Evolutionary conservation across 352 stramenopile species (phyloP).

Genomic region (Phytopythium chamaehyphon): DNA sequence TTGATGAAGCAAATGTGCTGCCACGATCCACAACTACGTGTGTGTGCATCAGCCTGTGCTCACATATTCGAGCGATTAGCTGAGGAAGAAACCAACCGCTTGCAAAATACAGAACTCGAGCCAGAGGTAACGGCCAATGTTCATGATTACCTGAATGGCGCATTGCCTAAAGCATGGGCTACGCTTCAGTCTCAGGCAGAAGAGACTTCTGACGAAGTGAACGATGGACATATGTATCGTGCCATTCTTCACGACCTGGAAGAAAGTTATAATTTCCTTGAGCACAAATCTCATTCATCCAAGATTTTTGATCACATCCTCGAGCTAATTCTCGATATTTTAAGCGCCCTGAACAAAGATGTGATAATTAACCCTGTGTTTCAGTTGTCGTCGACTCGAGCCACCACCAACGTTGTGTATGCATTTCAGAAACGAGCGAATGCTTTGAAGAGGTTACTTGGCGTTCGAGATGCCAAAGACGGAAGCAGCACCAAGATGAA

Average conservation of each 20-base stretch:
- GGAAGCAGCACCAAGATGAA: no score
- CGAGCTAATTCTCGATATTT: not conserved
- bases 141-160: not conserved
- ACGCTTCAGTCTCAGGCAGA: not conserved
- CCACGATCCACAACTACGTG: conserved; percentile 12
- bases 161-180: not conserved
- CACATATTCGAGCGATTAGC: not conserved
- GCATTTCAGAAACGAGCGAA: not conserved
- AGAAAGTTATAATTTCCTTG: not conserved
- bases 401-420: not conserved
- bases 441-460: not conserved
- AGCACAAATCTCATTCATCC: not conserved
- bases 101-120: not conserved
- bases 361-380: not conserved
- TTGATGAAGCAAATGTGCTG: conserved; percentile 32
- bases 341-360: not conserved
- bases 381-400: not conserved
- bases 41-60: conserved; percentile 12
- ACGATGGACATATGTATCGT: not conserved
- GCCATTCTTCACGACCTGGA: not conserved
- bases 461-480: no score
- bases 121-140: not conserved
- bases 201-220: not conserved
- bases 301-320: not conserved
- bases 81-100: not conserved